Percentiles rank a stretch among this genome's conserved stretches.
Evolutionary conservation across 345 rosid genomes (phyloP).

Genomic region (Moricandia arvensis): DNA sequence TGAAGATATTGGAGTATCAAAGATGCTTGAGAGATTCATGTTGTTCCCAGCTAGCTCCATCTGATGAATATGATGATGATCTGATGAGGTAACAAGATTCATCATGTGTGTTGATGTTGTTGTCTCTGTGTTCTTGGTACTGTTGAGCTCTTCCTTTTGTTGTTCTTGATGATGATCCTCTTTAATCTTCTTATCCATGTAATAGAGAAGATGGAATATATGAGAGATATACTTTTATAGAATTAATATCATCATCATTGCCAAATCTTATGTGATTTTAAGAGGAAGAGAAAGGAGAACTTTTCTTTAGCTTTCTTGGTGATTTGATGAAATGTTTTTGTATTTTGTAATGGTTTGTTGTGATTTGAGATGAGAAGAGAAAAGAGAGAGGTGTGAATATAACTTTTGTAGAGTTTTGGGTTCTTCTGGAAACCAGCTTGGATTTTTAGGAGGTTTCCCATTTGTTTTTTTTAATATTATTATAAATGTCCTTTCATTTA

Average conservation of each 20-base stretch:
- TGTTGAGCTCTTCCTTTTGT: slow-evolving; percentile 1
- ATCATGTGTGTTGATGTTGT: slow-evolving; percentile 39
- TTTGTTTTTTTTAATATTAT: slow-evolving; percentile 15
- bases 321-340: slow-evolving; percentile 21
- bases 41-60: slow-evolving; percentile 41
- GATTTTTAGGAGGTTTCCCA: slow-evolving; percentile 56
- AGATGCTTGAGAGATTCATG: slow-evolving; percentile 45
- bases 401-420: slow-evolving; percentile 37
- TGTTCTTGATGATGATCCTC: slow-evolving; percentile 13
- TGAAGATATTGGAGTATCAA: slow-evolving; percentile 49
- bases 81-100: slow-evolving; percentile 39
- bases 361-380: slow-evolving; percentile 22
- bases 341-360: slow-evolving; percentile 23
- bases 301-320: slow-evolving; percentile 32
- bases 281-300: slow-evolving; percentile 12
- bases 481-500: slow-evolving; percentile 14
- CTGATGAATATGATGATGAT: slow-evolving; percentile 36
- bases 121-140: slow-evolving; percentile 7
- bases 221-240: slow-evolving; percentile 31
- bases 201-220: slow-evolving; percentile 16
- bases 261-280: slow-evolving; percentile 21
- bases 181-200: slow-evolving; percentile 26
- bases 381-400: slow-evolving; percentile 56
- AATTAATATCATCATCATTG: slow-evolving; percentile 9
- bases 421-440: slow-evolving; percentile 65